Conservation (phyloP, 139 green algal genomes). For the Chlamydomonas applanata region DNA sequence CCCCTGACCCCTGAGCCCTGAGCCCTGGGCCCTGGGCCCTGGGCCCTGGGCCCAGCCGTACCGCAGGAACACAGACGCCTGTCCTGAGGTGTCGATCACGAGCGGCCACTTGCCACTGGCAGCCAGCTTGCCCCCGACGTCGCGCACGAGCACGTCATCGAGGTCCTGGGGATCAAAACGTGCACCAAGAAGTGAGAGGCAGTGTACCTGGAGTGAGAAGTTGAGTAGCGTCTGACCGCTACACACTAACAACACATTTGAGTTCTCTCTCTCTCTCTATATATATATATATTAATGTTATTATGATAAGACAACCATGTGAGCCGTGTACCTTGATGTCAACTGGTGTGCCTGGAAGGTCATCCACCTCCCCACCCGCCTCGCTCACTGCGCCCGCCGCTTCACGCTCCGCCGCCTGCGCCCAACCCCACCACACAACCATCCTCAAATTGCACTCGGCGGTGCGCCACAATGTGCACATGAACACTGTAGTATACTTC, state of each 20-base stretch:
- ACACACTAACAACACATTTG: too few species aligned
- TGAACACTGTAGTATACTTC: too few species aligned
- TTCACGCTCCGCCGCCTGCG: conserved; percentile 7
- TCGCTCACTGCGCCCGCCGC: neutral
- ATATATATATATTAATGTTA: too few species aligned
- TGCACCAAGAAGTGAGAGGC: too few species aligned
- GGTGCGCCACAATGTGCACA: too few species aligned
- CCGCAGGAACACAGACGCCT: conserved; percentile 54
- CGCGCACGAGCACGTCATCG: conserved; percentile 53
- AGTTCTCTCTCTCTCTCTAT: too few species aligned
- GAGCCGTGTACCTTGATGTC: conserved; percentile 30
- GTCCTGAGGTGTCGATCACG: conserved; percentile 44
- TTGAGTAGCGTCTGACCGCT: too few species aligned
- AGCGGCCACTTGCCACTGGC: conserved; percentile 36
- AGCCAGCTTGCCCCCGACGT: conserved; percentile 46
- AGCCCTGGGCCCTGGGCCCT: too few species aligned
- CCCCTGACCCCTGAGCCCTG: too few species aligned
- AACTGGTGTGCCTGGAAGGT: conserved; percentile 31
- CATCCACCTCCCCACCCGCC: conserved; percentile 4
- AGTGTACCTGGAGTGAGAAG: too few species aligned
- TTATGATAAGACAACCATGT: neutral
- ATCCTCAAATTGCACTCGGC: too few species aligned
- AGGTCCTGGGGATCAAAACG: conserved; percentile 41
- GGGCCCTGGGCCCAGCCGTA: conserved; percentile 14
- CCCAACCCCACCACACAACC: too few species aligned